A percentile compares a stretch with the other conserved stretches of the same genome.
Conservation (phyloP, 352 stramenopile species). For the Globisporangium polare region DNA sequence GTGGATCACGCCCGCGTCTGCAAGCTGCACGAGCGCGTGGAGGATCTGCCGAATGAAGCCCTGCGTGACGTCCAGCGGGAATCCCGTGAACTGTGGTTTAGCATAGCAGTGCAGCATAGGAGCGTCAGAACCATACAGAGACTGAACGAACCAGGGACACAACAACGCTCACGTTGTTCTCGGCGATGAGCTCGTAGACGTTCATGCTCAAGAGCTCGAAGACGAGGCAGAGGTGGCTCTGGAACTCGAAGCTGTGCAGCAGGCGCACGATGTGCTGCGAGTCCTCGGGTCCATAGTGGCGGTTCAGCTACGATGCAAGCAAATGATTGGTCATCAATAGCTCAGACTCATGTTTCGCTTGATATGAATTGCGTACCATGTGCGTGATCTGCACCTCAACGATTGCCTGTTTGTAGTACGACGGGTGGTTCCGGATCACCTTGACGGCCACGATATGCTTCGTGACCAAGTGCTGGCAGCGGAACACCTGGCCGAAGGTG, state of each 20-base stretch:
- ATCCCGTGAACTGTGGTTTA: slow-evolving; percentile 46
- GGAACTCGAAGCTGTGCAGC: slow-evolving; percentile 89
- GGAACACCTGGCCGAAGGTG: slow-evolving; percentile 59
- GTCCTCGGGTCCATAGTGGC: slow-evolving; percentile 16
- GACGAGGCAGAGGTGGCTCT: slow-evolving; percentile 92
- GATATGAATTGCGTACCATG: slow-evolving; percentile 56
- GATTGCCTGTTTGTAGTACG: slow-evolving; percentile 89
- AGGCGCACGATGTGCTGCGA: slow-evolving; percentile 83
- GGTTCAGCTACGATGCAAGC: slow-evolving; percentile 25
- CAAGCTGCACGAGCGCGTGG: slow-evolving; percentile 68
- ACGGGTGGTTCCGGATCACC: slow-evolving; percentile 96
- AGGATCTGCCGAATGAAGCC: slow-evolving; percentile 94
- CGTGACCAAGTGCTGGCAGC: slow-evolving; percentile 39
- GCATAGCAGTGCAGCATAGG: background rate
- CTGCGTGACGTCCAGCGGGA: slow-evolving; percentile 88
- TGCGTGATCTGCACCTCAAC: slow-evolving; percentile 93
- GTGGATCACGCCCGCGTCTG: slow-evolving; percentile 94
- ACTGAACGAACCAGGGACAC: background rate
- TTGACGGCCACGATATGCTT: slow-evolving; percentile 91
- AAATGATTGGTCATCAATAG: background rate
- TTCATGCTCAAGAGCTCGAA: slow-evolving; percentile 94
- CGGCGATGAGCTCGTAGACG: slow-evolving; percentile 93
- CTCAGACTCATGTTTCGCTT: slow-evolving; percentile 44
- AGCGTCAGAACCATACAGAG: no score
- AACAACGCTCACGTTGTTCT: slow-evolving; percentile 60